phyloP scores from a whole-genome alignment of 2,329 filamentous ascomycete genomes.

The Microsporum audouinii region DNA sequence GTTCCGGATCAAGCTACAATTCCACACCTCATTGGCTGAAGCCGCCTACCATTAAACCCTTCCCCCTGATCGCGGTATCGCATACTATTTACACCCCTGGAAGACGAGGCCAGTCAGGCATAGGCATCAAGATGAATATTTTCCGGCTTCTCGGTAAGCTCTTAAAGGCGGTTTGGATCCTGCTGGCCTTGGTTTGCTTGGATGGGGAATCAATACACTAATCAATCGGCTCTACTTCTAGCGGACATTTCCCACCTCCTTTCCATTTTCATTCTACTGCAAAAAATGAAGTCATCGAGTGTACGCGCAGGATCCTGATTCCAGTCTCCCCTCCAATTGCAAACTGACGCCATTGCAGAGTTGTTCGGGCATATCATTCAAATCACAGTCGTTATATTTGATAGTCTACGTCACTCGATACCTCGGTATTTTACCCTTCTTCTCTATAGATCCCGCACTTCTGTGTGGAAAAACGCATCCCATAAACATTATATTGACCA shows the following conservation, averaged over 20 bases:
- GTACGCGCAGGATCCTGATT: conserved; percentile 41
- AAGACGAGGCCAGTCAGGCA: not conserved
- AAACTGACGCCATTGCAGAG: conserved; percentile 48
- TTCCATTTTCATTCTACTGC: conserved; percentile 86
- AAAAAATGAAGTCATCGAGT: conserved; percentile 90
- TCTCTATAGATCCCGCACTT: not conserved
- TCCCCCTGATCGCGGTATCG: not conserved
- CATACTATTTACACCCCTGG: not conserved
- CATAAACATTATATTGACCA: not conserved
- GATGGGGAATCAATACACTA: not conserved
- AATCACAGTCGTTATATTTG: conserved; percentile 90
- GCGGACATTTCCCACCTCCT: conserved; percentile 91
- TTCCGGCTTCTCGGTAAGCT: conserved; percentile 54
- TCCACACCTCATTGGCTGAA: not conserved
- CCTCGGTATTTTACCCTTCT: conserved; percentile 47
- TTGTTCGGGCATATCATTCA: conserved; percentile 96
- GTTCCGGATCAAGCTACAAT: not conserved
- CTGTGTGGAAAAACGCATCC: not conserved
- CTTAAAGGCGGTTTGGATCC: not conserved
- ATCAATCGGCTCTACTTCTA: conserved; percentile 30
- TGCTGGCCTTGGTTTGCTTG: not conserved
- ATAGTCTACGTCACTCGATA: conserved; percentile 91
- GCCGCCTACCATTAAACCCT: not conserved
- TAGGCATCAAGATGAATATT: conserved; percentile 50
- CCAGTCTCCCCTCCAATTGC: not conserved